These are phyloP conservation scores for Xylariaceae sp. DNA, from an alignment of 2,329 filamentous ascomycete species.

Conservation along the genomic window DNA sequence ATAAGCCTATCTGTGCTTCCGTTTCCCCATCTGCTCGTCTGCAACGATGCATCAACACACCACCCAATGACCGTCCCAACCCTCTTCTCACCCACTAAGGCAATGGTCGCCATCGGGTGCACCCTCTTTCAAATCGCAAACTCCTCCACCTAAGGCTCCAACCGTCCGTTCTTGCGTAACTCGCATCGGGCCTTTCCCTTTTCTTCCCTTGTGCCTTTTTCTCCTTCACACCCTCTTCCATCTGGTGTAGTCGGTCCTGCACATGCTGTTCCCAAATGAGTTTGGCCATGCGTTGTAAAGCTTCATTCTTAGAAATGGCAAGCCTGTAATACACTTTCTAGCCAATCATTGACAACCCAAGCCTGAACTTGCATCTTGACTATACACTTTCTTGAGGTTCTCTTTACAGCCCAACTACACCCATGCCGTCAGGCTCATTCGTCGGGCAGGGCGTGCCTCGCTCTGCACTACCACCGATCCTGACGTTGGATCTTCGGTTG, in stretches of 20 bases:
- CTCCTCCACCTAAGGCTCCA: conserved; percentile 27
- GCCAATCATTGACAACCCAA: conserved; percentile 27
- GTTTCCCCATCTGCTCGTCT: conserved; percentile 29
- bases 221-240: conserved; percentile 27
- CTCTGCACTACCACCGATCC: conserved; percentile 32
- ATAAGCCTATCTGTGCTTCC: conserved; percentile 17
- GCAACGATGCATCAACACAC: conserved; percentile 34
- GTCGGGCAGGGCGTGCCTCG: conserved; percentile 28
- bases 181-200: conserved; percentile 32
- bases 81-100: conserved; percentile 24
- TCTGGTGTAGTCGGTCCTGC: conserved; percentile 26
- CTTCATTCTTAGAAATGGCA: conserved; percentile 25
- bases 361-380: conserved; percentile 19
- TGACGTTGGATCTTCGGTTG: conserved; percentile 28
- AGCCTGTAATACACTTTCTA: conserved; percentile 21
- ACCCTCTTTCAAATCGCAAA: conserved; percentile 31
- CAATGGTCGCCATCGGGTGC: conserved; percentile 29
- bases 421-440: conserved; percentile 23
- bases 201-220: conserved; percentile 30
- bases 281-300: conserved; percentile 24
- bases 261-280: conserved; percentile 27
- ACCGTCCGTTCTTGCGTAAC: conserved; percentile 29
- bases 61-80: conserved; percentile 24
- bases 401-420: conserved; percentile 23
- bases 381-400: conserved; percentile 18